Percentiles rank a stretch among this genome's conserved stretches.
phyloP scores from a whole-genome alignment of 129 eudicot species.

The Lactuca saligna region DNA sequence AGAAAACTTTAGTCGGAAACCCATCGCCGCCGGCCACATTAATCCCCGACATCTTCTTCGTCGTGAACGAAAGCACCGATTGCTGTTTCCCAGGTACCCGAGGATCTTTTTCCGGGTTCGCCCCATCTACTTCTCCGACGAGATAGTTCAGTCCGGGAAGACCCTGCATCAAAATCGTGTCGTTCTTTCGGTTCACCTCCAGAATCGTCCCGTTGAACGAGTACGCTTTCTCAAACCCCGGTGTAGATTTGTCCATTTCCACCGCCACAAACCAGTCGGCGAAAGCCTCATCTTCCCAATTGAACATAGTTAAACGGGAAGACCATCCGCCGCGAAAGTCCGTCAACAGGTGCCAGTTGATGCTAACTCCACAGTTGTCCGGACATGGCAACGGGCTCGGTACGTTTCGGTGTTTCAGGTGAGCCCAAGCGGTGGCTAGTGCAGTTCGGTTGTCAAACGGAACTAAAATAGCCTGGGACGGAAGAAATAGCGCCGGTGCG shows the following conservation, averaged over 20 bases:
- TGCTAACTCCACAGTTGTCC: conserved; percentile 80
- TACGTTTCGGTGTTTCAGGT: conserved; percentile 49
- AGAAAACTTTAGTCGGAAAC: conserved; percentile 65
- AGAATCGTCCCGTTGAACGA: conserved; percentile 65
- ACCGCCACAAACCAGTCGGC: conserved; percentile 83
- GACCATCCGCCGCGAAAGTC: conserved; percentile 76
- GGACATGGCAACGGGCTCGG: conserved; percentile 66
- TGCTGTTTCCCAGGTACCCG: conserved; percentile 80
- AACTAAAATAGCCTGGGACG: conserved; percentile 68
- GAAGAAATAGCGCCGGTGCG: conserved; percentile 66
- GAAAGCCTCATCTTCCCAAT: conserved; percentile 68
- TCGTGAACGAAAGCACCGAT: conserved; percentile 68
- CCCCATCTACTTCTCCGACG: conserved; percentile 55
- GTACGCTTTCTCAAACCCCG: conserved; percentile 58
- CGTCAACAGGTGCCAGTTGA: conserved; percentile 72
- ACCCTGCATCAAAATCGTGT: conserved; percentile 80
- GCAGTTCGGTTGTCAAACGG: conserved; percentile 72
- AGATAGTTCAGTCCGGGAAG: conserved; percentile 66
- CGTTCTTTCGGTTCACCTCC: conserved; percentile 28
- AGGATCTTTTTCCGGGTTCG: conserved; percentile 43
- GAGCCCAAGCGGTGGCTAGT: conserved; percentile 67
- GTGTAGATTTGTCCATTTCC: conserved; percentile 47
- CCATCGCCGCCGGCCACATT: conserved; percentile 63
- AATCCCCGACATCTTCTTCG: conserved; percentile 47
- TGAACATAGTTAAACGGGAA: conserved; percentile 70